Conservation (phyloP, 2,329 filamentous ascomycete genomes). For the Scedosporium apiospermum region DNA sequence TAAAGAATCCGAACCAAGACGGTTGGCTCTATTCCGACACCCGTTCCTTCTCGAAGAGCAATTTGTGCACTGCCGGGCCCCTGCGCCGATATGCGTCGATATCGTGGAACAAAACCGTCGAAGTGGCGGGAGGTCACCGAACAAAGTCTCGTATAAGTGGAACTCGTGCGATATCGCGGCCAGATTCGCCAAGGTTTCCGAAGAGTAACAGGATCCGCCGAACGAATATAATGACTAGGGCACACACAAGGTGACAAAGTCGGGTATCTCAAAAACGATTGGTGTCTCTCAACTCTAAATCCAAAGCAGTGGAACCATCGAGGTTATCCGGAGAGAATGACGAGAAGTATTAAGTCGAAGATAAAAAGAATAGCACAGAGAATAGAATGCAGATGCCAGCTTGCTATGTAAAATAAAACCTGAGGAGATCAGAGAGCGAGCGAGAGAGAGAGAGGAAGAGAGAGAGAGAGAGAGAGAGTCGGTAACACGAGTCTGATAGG, state of each 20-base stretch:
- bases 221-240: not conserved
- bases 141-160: too few species aligned
- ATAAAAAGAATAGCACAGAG: not conserved
- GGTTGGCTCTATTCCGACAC: not conserved
- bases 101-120: not conserved
- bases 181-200: not conserved
- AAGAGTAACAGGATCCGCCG: too few species aligned
- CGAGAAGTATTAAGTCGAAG: not conserved
- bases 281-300: slow-evolving; percentile 4
- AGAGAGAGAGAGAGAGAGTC: not conserved
- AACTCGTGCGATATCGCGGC: not conserved
- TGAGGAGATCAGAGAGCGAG: not conserved
- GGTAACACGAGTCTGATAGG: not conserved
- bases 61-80: not conserved
- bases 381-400: slow-evolving; percentile 3
- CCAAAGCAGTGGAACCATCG: not conserved
- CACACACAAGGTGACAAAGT: not conserved
- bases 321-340: not conserved
- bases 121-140: too few species aligned
- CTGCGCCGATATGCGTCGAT: not conserved
- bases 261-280: slow-evolving; percentile 6
- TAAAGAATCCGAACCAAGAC: not conserved
- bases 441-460: not conserved
- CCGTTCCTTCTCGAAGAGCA: not conserved
- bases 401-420: not conserved